These are phyloP conservation scores for Cicer judaicum DNA, from an alignment of 306 rosid species.

Conservation along the genomic window DNA sequence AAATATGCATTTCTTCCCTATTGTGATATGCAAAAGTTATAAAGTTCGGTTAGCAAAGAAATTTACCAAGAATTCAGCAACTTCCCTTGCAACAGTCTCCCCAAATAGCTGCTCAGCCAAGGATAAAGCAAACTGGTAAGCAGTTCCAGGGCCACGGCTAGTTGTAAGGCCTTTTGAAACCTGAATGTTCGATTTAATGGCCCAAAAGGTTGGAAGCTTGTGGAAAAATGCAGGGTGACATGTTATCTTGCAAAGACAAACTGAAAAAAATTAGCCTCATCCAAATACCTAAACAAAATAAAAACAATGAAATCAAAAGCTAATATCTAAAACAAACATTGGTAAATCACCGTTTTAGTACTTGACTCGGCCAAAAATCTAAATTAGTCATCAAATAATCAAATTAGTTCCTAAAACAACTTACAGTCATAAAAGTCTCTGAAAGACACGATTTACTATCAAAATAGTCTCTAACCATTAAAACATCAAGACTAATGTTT, in stretches of 20 bases:
- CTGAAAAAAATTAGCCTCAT: constrained; percentile 57
- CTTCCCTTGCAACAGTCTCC: constrained; percentile 71
- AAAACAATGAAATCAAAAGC: constrained; percentile 32
- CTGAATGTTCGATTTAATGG: constrained; percentile 83
- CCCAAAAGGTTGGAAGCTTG: constrained; percentile 96
- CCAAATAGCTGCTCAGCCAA: constrained; percentile 87
- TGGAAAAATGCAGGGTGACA: constrained; percentile 93
- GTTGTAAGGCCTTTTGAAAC: constrained; percentile 89
- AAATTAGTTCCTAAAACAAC: no score
- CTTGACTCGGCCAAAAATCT: no score
- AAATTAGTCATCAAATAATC: no score
- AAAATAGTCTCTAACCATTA: no score
- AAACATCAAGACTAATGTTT: no score
- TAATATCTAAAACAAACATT: not conserved
- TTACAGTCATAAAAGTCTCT: no score
- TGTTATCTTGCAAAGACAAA: constrained; percentile 72
- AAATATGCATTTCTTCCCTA: constrained; percentile 22
- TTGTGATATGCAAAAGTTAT: not conserved
- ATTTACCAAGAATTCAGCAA: constrained; percentile 74
- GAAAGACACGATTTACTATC: no score
- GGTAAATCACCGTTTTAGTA: no score
- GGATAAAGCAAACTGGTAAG: constrained; percentile 77
- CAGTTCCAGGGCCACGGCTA: constrained; percentile 94
- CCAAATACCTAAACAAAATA: constrained; percentile 26
- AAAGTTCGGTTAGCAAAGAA: constrained; percentile 9